phyloP scores from a whole-genome alignment of 2,329 filamentous ascomycete genomes.

The Epichloe elymi region DNA sequence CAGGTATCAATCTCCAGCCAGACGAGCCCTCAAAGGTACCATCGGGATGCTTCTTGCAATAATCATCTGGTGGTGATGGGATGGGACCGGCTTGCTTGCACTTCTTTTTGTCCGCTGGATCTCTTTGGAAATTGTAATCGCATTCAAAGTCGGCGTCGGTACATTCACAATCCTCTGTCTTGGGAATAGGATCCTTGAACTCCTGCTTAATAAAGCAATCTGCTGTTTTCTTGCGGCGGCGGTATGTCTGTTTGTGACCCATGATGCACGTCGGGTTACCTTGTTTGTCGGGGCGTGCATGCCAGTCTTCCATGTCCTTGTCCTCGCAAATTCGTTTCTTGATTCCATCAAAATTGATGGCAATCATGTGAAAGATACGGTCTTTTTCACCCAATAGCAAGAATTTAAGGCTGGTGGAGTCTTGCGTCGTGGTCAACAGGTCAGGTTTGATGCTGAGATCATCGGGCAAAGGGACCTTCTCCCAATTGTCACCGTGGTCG shows the following conservation, averaged over 20 bases:
- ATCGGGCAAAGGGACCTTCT: conserved; percentile 52
- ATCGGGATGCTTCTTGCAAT: conserved; percentile 52
- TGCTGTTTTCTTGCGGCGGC: conserved; percentile 70
- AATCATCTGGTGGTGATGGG: conserved; percentile 56
- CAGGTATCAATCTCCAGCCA: conserved; percentile 84
- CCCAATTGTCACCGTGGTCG: conserved; percentile 80
- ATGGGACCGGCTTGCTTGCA: conserved; percentile 56
- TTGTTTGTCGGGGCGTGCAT: conserved; percentile 66
- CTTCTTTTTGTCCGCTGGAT: conserved; percentile 45
- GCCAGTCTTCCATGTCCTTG: conserved; percentile 78
- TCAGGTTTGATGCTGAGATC: conserved; percentile 55
- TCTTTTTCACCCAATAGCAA: conserved; percentile 55
- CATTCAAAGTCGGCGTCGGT: conserved; percentile 83
- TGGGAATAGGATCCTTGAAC: conserved; percentile 63
- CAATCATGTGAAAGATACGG: conserved; percentile 49
- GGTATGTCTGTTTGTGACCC: conserved; percentile 86
- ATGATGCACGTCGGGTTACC: conserved; percentile 81
- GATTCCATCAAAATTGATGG: conserved; percentile 72
- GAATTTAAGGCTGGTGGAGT: conserved; percentile 89
- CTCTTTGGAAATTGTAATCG: conserved; percentile 76
- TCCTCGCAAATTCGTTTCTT: conserved; percentile 68
- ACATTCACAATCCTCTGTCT: conserved; percentile 68
- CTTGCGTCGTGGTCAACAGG: conserved; percentile 74
- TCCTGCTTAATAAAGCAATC: conserved; percentile 81
- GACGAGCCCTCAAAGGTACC: conserved; percentile 75